Evolutionary conservation across 1,139 yeast species (phyloP).

Genomic region (Hansenula anomala): DNA sequence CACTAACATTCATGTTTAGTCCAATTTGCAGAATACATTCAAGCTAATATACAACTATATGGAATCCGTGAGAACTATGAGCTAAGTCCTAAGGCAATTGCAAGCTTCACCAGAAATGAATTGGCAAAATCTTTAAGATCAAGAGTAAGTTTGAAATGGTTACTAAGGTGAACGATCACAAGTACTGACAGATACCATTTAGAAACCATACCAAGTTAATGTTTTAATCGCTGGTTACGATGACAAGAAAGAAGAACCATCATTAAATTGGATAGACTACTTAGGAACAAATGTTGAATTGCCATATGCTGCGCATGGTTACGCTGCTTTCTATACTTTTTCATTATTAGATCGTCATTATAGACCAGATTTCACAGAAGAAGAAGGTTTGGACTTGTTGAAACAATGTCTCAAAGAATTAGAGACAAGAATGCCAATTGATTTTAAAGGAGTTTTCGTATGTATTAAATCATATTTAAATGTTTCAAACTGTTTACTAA

Average conservation of each 20-base stretch:
- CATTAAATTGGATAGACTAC: slow-evolving; percentile 88
- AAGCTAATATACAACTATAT: slow-evolving; percentile 86
- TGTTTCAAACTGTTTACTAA: slow-evolving; percentile 4
- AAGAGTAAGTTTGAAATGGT: slow-evolving; percentile 33
- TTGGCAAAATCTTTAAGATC: slow-evolving; percentile 86
- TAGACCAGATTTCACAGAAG: slow-evolving; percentile 67
- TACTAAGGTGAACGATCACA: too few species aligned
- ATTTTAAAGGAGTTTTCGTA: slow-evolving; percentile 79
- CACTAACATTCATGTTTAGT: slow-evolving; percentile 29
- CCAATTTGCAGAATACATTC: slow-evolving; percentile 92
- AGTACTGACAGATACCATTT: slow-evolving; percentile 11
- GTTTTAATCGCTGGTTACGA: slow-evolving; percentile 85
- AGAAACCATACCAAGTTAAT: slow-evolving; percentile 93
- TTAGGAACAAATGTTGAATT: slow-evolving; percentile 86
- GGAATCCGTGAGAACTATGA: slow-evolving; percentile 84
- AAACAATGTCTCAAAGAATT: slow-evolving; percentile 74
- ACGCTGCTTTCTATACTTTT: slow-evolving; percentile 90
- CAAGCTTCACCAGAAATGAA: slow-evolving; percentile 84
- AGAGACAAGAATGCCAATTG: slow-evolving; percentile 87
- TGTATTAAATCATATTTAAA: slow-evolving; percentile 4
- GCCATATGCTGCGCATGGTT: slow-evolving; percentile 97
- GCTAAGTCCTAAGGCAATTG: slow-evolving; percentile 77
- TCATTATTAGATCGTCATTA: slow-evolving; percentile 91
- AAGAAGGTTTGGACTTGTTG: slow-evolving; percentile 76
- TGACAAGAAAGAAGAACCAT: slow-evolving; percentile 54